Percentiles rank a stretch among this genome's conserved stretches.
Evolutionary conservation across 371 early-diverging fungal genomes (phyloP).

Genomic region (Zychaea mexicana): DNA sequence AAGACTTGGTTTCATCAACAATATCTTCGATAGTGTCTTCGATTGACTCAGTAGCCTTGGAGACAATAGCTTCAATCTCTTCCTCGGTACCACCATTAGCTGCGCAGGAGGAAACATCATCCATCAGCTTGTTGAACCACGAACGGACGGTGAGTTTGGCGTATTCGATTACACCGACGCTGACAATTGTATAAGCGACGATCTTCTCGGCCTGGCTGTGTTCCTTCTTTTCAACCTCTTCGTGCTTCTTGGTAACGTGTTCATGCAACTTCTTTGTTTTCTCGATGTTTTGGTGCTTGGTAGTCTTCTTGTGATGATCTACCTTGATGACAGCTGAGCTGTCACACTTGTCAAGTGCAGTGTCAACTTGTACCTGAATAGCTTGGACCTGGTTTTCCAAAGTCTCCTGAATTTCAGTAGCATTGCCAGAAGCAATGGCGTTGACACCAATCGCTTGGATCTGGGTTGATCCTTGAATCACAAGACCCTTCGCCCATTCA

Average conservation of each 20-base stretch:
- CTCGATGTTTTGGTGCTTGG: not conserved
- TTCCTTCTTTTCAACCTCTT: not conserved
- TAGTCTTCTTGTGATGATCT: not conserved
- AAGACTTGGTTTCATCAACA: not conserved
- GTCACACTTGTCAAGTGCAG: constrained; percentile 16
- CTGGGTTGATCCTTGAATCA: constrained; percentile 6
- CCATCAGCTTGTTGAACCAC: constrained; percentile 33
- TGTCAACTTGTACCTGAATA: constrained; percentile 18
- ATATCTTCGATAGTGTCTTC: not conserved
- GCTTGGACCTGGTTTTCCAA: too few species aligned
- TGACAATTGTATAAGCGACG: not conserved
- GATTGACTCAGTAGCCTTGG: constrained; percentile 20
- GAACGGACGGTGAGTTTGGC: constrained; percentile 28
- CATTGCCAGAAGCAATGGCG: not conserved
- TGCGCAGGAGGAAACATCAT: constrained; percentile 33
- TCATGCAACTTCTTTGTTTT: not conserved
- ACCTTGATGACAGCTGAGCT: not conserved
- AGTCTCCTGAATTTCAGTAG: too few species aligned
- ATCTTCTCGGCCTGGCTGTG: not conserved
- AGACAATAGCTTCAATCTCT: constrained; percentile 37
- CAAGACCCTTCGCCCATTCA: constrained; percentile 8
- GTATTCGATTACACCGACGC: constrained; percentile 21
- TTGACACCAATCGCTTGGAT: constrained; percentile 14
- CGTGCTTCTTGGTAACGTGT: not conserved
- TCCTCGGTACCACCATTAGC: constrained; percentile 29